These are phyloP conservation scores for Arabis hirsuta DNA, from an alignment of 345 rosid species.

Conservation along the genomic window DNA sequence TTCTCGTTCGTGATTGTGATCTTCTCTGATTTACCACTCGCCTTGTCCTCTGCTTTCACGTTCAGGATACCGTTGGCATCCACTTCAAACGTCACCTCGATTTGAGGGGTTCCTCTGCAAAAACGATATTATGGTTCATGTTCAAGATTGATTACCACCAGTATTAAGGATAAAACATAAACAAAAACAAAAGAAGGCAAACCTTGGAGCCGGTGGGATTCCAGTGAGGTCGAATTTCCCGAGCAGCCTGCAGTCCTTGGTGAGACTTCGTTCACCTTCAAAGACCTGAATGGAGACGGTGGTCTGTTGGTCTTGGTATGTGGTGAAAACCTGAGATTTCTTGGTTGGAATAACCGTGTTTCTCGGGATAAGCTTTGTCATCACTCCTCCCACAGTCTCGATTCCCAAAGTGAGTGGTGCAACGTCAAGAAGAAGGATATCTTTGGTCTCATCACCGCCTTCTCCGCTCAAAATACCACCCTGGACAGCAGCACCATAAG, in stretches of 20 bases:
- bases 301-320: slow-evolving; percentile 47
- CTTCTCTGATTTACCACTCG: slow-evolving; percentile 45
- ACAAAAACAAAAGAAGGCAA: slow-evolving; percentile 14
- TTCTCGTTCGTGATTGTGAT: slow-evolving; percentile 42
- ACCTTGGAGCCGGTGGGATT: slow-evolving; percentile 50
- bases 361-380: slow-evolving; percentile 45
- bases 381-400: slow-evolving; percentile 47
- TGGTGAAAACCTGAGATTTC: slow-evolving; percentile 47
- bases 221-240: slow-evolving; percentile 48
- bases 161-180: too few species aligned
- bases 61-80: slow-evolving; percentile 47
- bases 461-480: slow-evolving; percentile 51
- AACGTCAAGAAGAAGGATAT: slow-evolving; percentile 46
- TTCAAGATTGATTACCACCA: neutral
- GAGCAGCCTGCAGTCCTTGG: slow-evolving; percentile 48
- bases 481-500: slow-evolving; percentile 73
- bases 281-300: slow-evolving; percentile 46
- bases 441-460: slow-evolving; percentile 46
- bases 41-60: slow-evolving; percentile 51
- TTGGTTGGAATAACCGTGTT: slow-evolving; percentile 47
- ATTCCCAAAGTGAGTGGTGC: slow-evolving; percentile 46
- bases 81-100: slow-evolving; percentile 49
- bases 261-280: slow-evolving; percentile 51
- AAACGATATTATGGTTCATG: neutral
- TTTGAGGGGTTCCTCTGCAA: slow-evolving; percentile 44